These are phyloP conservation scores for Fusarium concolor DNA, from an alignment of 2,329 filamentous ascomycete genomes.

Conservation along the genomic window DNA sequence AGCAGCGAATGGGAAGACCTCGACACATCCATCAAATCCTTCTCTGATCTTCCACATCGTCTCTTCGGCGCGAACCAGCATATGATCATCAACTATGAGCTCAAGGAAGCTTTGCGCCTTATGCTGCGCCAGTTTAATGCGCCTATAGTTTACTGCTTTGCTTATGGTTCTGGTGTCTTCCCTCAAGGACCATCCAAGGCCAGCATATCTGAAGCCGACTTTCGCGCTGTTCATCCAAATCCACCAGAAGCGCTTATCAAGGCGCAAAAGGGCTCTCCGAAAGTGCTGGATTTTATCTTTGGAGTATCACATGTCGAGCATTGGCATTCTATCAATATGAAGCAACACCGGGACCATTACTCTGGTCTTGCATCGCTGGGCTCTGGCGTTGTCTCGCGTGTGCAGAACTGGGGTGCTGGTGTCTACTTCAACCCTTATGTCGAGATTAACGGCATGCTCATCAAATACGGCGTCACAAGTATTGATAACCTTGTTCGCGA, in stretches of 20 bases:
- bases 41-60: constrained; percentile 59
- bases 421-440: constrained; percentile 98
- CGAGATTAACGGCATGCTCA: constrained; percentile 91
- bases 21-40: constrained; percentile 57
- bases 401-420: constrained; percentile 94
- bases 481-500: constrained; percentile 89
- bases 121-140: constrained; percentile 93
- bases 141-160: constrained; percentile 95
- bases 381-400: constrained; percentile 83
- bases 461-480: constrained; percentile 98
- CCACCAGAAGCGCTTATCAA: constrained; percentile 83
- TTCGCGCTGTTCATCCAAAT: constrained; percentile 79
- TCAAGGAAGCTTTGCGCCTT: constrained; percentile 88
- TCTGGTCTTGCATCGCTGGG: constrained; percentile 85
- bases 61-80: constrained; percentile 94
- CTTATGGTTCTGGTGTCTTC: constrained; percentile 97
- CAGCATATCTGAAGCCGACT: constrained; percentile 65
- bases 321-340: constrained; percentile 94
- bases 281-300: constrained; percentile 99
- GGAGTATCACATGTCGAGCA: constrained; percentile 94
- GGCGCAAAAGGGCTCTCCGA: constrained; percentile 87
- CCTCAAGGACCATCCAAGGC: constrained; percentile 73
- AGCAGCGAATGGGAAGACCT: constrained; percentile 59
- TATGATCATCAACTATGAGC: constrained; percentile 94
- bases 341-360: constrained; percentile 91